Evolutionary conservation across 306 rosid genomes (phyloP).

Genomic region (Pyrus betulifolia): DNA sequence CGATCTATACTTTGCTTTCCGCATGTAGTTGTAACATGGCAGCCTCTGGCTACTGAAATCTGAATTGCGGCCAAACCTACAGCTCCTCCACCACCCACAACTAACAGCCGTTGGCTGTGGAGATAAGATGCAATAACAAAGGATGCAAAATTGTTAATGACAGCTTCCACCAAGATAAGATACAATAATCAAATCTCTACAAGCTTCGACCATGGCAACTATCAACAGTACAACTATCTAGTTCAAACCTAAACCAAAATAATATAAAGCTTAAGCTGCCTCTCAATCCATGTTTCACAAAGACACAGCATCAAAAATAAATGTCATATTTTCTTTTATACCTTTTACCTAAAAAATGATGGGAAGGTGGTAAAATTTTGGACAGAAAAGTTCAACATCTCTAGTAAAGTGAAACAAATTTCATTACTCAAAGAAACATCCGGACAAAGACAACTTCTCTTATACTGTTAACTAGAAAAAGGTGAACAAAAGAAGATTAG

Average conservation of each 20-base stretch:
- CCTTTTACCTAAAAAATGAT: not conserved
- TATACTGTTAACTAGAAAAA: not conserved
- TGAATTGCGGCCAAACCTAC: slow-evolving; percentile 85
- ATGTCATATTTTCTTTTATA: not conserved
- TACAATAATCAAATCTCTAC: not conserved
- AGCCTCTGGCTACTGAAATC: slow-evolving; percentile 75
- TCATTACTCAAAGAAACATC: not conserved
- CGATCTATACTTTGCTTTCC: slow-evolving; percentile 66
- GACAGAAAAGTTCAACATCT: not conserved
- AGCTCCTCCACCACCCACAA: slow-evolving; percentile 98
- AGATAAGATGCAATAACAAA: slow-evolving; percentile 21
- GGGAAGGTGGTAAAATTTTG: not conserved
- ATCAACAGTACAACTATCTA: not conserved
- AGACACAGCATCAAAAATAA: not conserved
- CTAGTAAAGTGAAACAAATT: not conserved
- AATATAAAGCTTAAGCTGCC: not conserved
- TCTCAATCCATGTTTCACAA: not conserved
- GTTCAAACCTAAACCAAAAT: not conserved
- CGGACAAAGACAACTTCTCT: not conserved
- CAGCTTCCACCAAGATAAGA: not conserved
- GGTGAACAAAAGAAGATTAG: not conserved
- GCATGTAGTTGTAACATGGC: slow-evolving; percentile 78
- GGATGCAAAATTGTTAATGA: not conserved
- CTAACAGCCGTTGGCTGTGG: slow-evolving; percentile 72
- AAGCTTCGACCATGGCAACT: not conserved